Evolutionary conservation across 2,329 filamentous ascomycete genomes (phyloP).

Genomic region (Colletotrichum chrysophilum): DNA sequence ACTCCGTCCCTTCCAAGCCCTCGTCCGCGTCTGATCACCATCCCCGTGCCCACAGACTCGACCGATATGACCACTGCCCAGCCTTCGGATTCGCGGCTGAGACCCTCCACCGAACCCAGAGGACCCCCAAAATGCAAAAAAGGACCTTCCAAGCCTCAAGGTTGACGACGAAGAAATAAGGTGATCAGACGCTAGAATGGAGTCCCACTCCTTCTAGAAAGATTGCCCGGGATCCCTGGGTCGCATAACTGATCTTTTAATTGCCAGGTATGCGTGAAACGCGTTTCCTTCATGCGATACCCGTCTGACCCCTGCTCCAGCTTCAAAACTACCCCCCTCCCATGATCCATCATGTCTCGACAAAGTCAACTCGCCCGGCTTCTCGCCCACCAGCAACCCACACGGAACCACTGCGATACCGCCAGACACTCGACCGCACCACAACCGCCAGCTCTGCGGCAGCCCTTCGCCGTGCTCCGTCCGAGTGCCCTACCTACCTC

Average conservation of each 20-base stretch:
- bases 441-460: neutral
- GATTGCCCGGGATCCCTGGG: conserved; percentile 28
- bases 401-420: neutral
- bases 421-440: neutral
- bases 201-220: conserved; percentile 41
- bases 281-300: conserved; percentile 49
- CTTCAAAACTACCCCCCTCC: conserved; percentile 3
- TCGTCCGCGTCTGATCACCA: conserved; percentile 15
- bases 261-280: conserved; percentile 51
- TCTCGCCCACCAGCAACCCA: neutral
- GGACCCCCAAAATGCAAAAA: neutral
- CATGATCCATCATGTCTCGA: conserved; percentile 15
- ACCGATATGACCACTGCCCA: neutral
- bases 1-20: neutral
- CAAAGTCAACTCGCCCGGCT: conserved; percentile 1
- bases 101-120: neutral
- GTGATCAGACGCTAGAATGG: conserved; percentile 36
- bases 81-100: conserved; percentile 7
- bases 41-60: conserved; percentile 10
- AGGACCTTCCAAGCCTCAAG: neutral
- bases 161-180: conserved; percentile 13
- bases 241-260: conserved; percentile 54
- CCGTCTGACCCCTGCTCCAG: conserved; percentile 26
- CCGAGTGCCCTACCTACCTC: neutral
- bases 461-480: neutral